Percentiles rank a stretch among this genome's conserved stretches.
Conservation (phyloP, 768 basidiomycete species). For the Suillus bovinus region DNA sequence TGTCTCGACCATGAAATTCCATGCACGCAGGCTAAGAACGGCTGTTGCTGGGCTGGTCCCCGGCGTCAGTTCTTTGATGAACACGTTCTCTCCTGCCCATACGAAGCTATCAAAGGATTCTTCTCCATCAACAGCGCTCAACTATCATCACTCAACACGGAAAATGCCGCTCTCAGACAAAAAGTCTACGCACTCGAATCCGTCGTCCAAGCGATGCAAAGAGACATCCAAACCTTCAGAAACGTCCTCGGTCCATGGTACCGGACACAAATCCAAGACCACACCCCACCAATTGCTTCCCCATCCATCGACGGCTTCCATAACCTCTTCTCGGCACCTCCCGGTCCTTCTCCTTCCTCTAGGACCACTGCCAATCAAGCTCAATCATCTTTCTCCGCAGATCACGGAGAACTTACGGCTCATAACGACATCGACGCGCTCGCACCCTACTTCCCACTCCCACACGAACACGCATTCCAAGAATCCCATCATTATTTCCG, state of each 20-base stretch:
- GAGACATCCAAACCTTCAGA: slow-evolving; percentile 58
- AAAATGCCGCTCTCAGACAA: slow-evolving; percentile 64
- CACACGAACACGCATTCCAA: slow-evolving; percentile 17
- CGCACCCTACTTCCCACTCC: slow-evolving; percentile 23
- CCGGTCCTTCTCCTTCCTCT: slow-evolving; percentile 20
- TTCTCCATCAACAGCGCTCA: slow-evolving; percentile 44
- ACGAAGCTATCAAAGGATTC: slow-evolving; percentile 63
- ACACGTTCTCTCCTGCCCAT: slow-evolving; percentile 51
- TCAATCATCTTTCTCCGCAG: slow-evolving; percentile 15
- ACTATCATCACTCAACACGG: slow-evolving; percentile 49
- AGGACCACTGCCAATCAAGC: slow-evolving; percentile 17
- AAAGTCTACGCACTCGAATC: slow-evolving; percentile 61
- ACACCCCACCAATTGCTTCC: slow-evolving; percentile 16
- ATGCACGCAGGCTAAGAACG: slow-evolving; percentile 49
- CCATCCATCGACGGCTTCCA: slow-evolving; percentile 12
- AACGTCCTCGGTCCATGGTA: slow-evolving; percentile 70
- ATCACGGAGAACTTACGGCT: slow-evolving; percentile 16
- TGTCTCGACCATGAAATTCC: slow-evolving; percentile 42
- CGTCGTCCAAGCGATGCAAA: slow-evolving; percentile 47
- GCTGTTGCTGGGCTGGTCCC: slow-evolving; percentile 56
- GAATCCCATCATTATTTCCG: slow-evolving; percentile 17
- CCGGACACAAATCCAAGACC: slow-evolving; percentile 33
- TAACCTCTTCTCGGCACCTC: slow-evolving; percentile 12
- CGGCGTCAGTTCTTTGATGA: slow-evolving; percentile 34
- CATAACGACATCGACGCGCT: slow-evolving; percentile 26